Base-by-base conservation (phyloP, 2,329 filamentous ascomycete species). In the Lojkania enalia region DNA sequence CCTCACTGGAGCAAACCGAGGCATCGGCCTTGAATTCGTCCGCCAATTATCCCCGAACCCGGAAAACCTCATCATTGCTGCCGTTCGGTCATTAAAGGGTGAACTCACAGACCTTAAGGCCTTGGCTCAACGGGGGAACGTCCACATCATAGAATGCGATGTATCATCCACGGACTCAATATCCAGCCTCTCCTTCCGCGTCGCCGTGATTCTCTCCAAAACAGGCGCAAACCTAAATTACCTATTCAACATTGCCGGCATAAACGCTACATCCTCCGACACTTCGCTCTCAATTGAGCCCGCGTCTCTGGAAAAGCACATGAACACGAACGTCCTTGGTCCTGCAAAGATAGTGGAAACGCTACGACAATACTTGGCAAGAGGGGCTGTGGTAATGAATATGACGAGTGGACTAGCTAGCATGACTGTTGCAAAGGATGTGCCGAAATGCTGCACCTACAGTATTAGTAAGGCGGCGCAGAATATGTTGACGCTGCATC, bases 261-360 rank as follows among this genome's bases (percentile, higher is more conserved):
- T 77, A 49, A 74, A 76, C 44, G 54, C 61, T 16, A 57, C 62
- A 1, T 56, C 64, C 0, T 42, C 55, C 6, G 67, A 76, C 39
- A 73, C 60, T 13, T 68, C 66, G 16, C 54, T 77, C 14, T 66
- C 61, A 0, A 65, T 78, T 1, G 66, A 67, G 7, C 52, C 69
- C 0, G 59, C 63, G 1, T 67, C 63, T 2, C 51, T 78, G 20
- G 30, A 63, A 2, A 54, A 66, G n/a, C 71, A 76, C 37, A 71
- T 79, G 38, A 58, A 65, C 19, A 59, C 70, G 50, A 78, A 79
- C 42, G 74, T 78, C 3, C 42, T 77, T 14, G 76, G 76, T 0
- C 76, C 76, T 0, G 74, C 75, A 1, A 74, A 74, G 44, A 66
- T 71, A 5, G 67, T 75, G 0, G 64, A 76, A 53, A 63, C 65